phyloP scores from a whole-genome alignment of 83 land plant species.

The Picea mariana region DNA sequence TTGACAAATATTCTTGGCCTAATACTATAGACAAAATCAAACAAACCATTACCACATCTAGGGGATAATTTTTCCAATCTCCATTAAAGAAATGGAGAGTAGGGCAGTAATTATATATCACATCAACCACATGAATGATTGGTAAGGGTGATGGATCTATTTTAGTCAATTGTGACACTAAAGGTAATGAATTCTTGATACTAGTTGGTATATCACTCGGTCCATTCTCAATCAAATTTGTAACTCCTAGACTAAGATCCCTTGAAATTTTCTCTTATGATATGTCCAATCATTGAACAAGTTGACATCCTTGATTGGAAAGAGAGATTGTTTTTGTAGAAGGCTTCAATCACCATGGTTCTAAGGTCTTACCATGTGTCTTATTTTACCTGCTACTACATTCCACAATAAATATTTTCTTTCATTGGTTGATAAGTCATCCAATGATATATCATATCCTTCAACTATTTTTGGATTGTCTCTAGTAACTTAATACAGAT shows the following conservation, averaged over 20 bases:
- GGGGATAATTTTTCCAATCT: constrained; percentile 70
- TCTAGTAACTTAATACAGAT: too few relatives aligned
- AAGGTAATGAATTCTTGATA: constrained; percentile 60
- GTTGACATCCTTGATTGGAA: constrained; percentile 52
- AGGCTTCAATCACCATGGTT: constrained; percentile 25
- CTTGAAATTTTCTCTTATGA: constrained; percentile 1
- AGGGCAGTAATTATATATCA: constrained; percentile 77
- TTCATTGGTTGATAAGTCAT: constrained; percentile 66
- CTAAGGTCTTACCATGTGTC: too few relatives aligned
- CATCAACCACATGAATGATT: constrained; percentile 65
- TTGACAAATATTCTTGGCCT: constrained; percentile 40
- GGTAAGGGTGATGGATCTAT: constrained; percentile 71
- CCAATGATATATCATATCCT: constrained; percentile 60
- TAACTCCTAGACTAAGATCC: constrained; percentile 14
- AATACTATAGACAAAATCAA: constrained; percentile 62
- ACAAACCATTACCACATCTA: constrained; percentile 52
- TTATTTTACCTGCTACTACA: constrained; percentile 51
- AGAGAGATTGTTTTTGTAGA: constrained; percentile 56
- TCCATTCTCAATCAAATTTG: constrained; percentile 17
- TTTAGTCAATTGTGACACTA: constrained; percentile 44
- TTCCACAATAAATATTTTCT: constrained; percentile 62
- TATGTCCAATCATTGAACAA: constrained; percentile 34
- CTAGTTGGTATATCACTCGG: constrained; percentile 55
- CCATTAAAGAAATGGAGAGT: constrained; percentile 83
- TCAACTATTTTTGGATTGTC: too few relatives aligned